Conservation (phyloP, 2,329 filamentous ascomycete genomes). For the Alternaria atra region DNA sequence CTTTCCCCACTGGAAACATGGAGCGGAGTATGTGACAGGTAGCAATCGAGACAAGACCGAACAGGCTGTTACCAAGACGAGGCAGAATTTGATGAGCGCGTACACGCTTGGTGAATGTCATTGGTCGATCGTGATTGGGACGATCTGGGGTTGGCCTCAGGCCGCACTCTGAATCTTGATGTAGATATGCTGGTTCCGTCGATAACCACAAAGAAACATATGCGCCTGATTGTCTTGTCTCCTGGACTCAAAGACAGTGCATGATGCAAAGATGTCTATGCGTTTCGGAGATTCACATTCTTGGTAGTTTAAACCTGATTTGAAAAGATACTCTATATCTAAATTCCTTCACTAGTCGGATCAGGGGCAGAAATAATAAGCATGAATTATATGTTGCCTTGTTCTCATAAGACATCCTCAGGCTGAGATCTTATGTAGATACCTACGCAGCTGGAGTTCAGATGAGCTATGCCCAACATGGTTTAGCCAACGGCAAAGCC, state of each 20-base stretch:
- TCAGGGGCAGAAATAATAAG: background rate
- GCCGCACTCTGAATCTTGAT: background rate
- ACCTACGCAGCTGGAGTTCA: background rate
- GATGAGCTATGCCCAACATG: background rate
- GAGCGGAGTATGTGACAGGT: slow-evolving; percentile 8
- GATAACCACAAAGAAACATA: background rate
- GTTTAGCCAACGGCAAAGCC: background rate
- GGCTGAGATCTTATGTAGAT: background rate
- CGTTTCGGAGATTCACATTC: background rate
- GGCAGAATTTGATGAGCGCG: slow-evolving; percentile 6
- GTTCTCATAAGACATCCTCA: background rate
- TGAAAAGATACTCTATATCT: too few species aligned
- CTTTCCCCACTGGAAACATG: background rate
- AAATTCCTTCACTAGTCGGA: too few species aligned
- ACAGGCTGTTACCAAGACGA: slow-evolving; percentile 2
- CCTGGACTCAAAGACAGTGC: background rate
- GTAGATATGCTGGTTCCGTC: background rate
- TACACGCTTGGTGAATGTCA: background rate
- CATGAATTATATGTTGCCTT: background rate
- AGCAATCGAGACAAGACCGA: slow-evolving; percentile 5
- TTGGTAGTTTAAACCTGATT: too few species aligned
- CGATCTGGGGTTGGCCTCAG: background rate
- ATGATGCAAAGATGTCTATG: background rate
- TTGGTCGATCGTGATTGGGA: background rate
- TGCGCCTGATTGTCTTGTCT: background rate